A percentile compares a stretch with the other conserved stretches of the same genome.
phyloP scores from a whole-genome alignment of 1,284 basidiomycete species.

The Apiotrichum gamsii region DNA sequence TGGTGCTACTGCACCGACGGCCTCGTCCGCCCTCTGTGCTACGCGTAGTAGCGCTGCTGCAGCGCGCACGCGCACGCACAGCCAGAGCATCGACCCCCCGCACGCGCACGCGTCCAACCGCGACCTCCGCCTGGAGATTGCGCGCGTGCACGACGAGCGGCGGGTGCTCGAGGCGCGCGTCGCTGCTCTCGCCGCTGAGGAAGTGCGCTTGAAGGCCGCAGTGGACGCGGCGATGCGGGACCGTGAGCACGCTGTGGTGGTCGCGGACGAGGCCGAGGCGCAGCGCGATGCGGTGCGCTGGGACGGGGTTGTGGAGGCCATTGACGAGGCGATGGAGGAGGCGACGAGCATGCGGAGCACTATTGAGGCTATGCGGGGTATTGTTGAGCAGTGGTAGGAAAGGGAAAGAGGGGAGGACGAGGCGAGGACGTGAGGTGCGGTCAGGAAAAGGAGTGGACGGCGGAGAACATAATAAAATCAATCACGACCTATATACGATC shows the following conservation, averaged over 20 bases:
- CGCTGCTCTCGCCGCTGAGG: slow-evolving; percentile 3
- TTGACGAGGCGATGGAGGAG: slow-evolving; percentile 14
- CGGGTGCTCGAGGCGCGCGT: slow-evolving; percentile 7
- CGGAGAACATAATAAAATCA: too few species aligned
- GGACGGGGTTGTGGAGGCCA: slow-evolving; percentile 5
- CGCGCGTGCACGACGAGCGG: slow-evolving; percentile 4
- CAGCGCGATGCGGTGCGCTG: slow-evolving; percentile 8
- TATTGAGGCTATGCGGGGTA: not conserved
- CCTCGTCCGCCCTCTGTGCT: too few species aligned
- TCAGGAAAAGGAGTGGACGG: too few species aligned
- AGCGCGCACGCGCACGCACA: not conserved
- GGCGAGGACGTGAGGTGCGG: too few species aligned
- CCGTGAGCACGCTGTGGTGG: slow-evolving; percentile 4
- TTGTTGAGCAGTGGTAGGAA: slow-evolving; percentile 1
- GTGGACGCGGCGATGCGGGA: slow-evolving; percentile 6
- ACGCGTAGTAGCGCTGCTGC: not conserved
- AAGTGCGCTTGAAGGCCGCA: slow-evolving; percentile 2
- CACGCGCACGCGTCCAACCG: not conserved
- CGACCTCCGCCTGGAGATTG: slow-evolving; percentile 4
- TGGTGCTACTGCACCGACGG: too few species aligned
- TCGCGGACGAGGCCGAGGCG: not conserved
- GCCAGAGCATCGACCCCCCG: too few species aligned
- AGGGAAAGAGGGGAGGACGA: too few species aligned
- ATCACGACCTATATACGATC: too few species aligned
- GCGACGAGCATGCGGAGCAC: slow-evolving; percentile 4